These are phyloP conservation scores for Aspergillus kassunensis DNA, from an alignment of 495 filamentous ascomycete genomes.

Conservation along the genomic window DNA sequence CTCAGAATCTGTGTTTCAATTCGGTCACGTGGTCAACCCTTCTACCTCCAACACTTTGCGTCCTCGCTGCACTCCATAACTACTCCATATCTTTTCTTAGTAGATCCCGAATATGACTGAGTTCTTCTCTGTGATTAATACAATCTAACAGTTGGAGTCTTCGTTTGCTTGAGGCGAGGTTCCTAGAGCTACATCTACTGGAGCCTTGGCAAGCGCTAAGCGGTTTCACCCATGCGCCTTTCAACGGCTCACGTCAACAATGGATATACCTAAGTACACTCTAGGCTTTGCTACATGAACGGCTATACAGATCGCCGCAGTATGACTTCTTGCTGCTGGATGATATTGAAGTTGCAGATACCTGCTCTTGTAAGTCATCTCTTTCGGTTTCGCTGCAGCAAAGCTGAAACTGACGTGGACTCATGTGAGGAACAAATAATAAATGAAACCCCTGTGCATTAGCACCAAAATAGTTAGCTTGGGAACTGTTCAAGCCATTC, in stretches of 20 bases:
- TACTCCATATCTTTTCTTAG: too few relatives aligned
- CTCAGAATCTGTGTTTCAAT: neutral
- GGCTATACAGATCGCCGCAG: neutral
- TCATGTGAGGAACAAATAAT: conserved; percentile 11
- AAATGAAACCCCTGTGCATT: conserved; percentile 17
- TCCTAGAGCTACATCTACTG: too few relatives aligned
- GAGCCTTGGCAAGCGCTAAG: conserved; percentile 4
- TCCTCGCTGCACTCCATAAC: too few relatives aligned
- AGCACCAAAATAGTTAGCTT: conserved; percentile 14
- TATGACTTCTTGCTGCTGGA: too few relatives aligned
- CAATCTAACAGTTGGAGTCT: conserved; percentile 1
- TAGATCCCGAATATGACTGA: neutral
- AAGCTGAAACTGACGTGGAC: conserved; percentile 20
- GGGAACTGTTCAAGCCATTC: conserved; percentile 10
- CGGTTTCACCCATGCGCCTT: neutral
- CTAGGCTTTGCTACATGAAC: neutral
- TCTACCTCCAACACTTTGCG: neutral
- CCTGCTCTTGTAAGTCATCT: too few relatives aligned
- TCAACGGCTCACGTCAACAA: too few relatives aligned
- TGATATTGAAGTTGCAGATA: too few relatives aligned
- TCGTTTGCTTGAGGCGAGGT: neutral
- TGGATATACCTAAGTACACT: too few relatives aligned
- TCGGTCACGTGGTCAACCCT: neutral
- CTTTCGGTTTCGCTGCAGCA: conserved; percentile 5
- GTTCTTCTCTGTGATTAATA: neutral